phyloP scores from a whole-genome alignment of 129 eudicot genomes.

The Chrysanthemum seticuspe region DNA sequence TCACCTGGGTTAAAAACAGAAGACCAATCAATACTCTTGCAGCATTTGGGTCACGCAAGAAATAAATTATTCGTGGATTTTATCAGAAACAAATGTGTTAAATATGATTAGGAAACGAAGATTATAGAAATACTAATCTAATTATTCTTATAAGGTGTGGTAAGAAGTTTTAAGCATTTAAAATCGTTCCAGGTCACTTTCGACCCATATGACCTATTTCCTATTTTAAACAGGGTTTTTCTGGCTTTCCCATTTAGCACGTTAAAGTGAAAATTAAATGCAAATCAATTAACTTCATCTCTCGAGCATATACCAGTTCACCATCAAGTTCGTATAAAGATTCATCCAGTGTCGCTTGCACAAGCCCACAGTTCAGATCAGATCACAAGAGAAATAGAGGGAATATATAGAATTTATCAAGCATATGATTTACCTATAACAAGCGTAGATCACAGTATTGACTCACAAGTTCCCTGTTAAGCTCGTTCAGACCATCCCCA shows the following conservation, averaged over 20 bases:
- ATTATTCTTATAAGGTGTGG: neutral
- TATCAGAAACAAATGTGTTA: neutral
- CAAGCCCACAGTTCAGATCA: slow-evolving; percentile 27
- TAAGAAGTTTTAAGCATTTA: neutral
- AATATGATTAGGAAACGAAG: neutral
- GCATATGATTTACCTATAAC: slow-evolving; percentile 60
- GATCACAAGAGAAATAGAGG: slow-evolving; percentile 1
- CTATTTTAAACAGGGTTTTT: neutral
- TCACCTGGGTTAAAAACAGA: slow-evolving; percentile 58
- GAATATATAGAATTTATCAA: slow-evolving; percentile 7
- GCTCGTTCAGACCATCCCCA: too few relatives aligned
- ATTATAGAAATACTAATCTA: neutral
- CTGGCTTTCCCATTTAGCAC: neutral
- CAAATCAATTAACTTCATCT: neutral
- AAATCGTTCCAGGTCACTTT: neutral
- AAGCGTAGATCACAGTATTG: slow-evolving; percentile 93
- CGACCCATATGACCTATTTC: neutral
- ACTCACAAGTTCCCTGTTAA: slow-evolving; percentile 78
- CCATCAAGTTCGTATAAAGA: slow-evolving; percentile 95
- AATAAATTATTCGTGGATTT: too few relatives aligned
- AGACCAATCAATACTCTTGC: neutral
- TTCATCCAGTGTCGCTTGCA: slow-evolving; percentile 96
- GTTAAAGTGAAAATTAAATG: neutral
- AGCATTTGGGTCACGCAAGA: neutral
- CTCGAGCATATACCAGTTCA: slow-evolving; percentile 73